Conservation (phyloP, 257 asterid genomes). For the Misopates orontium region DNA sequence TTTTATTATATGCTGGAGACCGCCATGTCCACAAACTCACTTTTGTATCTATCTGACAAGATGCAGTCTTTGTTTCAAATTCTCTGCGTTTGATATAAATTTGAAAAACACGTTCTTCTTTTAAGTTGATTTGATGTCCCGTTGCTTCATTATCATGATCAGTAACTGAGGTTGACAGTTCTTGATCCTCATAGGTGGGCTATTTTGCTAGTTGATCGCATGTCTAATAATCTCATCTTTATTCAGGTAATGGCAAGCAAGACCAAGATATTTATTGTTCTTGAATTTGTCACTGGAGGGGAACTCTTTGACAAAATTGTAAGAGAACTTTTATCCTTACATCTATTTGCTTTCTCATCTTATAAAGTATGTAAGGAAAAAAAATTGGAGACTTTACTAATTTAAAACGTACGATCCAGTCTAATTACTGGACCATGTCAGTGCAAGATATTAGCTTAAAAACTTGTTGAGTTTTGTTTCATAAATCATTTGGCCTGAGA, state of each 20-base stretch:
- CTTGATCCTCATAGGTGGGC: neutral
- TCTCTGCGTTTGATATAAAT: neutral
- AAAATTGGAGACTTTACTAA: too few species aligned
- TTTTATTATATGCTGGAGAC: too few species aligned
- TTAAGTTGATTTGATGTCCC: neutral
- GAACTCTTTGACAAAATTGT: conserved; percentile 96
- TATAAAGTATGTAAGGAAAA: neutral
- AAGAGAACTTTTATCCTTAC: conserved; percentile 34
- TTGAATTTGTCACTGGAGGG: conserved; percentile 93
- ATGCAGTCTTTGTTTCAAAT: neutral
- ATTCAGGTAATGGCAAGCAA: conserved; percentile 93
- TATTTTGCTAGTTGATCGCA: neutral
- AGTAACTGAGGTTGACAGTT: neutral
- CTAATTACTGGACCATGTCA: neutral
- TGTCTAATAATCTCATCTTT: conserved; percentile 15
- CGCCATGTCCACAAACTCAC: neutral
- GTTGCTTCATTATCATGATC: neutral
- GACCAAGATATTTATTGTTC: conserved; percentile 82
- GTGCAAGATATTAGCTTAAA: neutral
- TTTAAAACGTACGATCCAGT: too few species aligned
- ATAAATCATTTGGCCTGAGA: conserved; percentile 23
- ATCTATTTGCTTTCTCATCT: neutral
- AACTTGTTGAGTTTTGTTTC: conserved; percentile 5
- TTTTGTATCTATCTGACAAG: neutral
- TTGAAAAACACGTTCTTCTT: neutral